Conservation (phyloP, 331 rosid genomes). For the Malus hybrid region DNA sequence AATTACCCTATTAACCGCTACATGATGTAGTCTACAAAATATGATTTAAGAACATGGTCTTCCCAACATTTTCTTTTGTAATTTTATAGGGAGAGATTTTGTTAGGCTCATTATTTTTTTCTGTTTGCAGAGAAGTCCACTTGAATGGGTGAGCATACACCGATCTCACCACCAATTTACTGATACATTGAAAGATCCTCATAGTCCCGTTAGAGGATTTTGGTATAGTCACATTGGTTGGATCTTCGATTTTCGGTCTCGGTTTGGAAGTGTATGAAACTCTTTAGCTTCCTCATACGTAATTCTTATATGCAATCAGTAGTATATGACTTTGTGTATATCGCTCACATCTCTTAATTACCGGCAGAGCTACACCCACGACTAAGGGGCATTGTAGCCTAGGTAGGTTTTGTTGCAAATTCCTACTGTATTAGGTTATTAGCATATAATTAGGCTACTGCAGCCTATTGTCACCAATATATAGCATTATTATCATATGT, state of each 20-base stretch:
- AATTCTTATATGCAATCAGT: too few species aligned
- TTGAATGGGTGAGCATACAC: conserved; percentile 26
- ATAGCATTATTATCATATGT: too few species aligned
- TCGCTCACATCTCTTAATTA: too few species aligned
- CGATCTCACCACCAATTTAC: conserved; percentile 14
- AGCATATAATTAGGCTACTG: too few species aligned
- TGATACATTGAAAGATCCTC: conserved; percentile 11
- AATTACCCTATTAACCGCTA: too few species aligned
- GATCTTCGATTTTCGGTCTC: conserved; percentile 1
- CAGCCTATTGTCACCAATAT: too few species aligned
- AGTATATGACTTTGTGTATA: too few species aligned
- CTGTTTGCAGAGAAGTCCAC: conserved; percentile 8
- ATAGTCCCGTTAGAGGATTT: conserved; percentile 11
- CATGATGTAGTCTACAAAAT: too few species aligned
- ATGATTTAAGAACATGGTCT: too few species aligned
- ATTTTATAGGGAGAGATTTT: too few species aligned
- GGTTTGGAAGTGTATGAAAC: neutral
- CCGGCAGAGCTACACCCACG: neutral
- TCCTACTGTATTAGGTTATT: too few species aligned
- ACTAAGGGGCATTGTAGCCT: neutral
- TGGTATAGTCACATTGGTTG: conserved; percentile 22
- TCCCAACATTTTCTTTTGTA: too few species aligned
- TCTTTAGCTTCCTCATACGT: neutral
- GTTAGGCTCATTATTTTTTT: neutral
- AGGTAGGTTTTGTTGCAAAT: neutral